These are phyloP conservation scores for Bryoerythrophyllum caledonicum DNA, from an alignment of 225 moss, liverwort and hornwort genomes.

Conservation along the genomic window DNA sequence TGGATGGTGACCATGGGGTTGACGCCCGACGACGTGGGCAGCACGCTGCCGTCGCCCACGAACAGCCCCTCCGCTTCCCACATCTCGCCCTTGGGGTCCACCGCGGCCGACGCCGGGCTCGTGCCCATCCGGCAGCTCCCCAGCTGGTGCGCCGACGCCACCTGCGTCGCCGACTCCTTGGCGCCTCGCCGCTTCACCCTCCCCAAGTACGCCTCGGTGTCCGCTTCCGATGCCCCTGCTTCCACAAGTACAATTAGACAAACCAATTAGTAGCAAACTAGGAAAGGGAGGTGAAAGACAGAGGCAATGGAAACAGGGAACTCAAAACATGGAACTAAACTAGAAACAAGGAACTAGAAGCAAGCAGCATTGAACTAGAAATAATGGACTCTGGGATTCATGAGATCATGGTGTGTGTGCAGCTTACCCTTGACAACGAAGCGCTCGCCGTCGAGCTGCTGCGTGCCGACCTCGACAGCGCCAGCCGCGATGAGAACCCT, in stretches of 20 bases:
- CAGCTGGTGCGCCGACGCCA: conserved; percentile 81
- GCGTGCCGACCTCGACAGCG: conserved; percentile 72
- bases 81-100: conserved; percentile 62
- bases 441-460: conserved; percentile 66
- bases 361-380: too few relatives aligned
- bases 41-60: conserved; percentile 82
- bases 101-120: conserved; percentile 42
- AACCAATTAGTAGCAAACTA: too few relatives aligned
- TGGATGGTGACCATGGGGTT: conserved; percentile 98
- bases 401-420: too few relatives aligned
- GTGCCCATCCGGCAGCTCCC: conserved; percentile 88
- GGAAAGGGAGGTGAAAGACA: too few relatives aligned
- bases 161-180: conserved; percentile 30
- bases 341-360: too few relatives aligned
- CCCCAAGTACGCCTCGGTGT: conserved; percentile 45
- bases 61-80: conserved; percentile 86
- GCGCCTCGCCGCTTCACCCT: conserved; percentile 41
- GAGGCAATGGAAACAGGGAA: too few relatives aligned
- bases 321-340: too few relatives aligned
- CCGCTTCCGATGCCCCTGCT: conserved; percentile 27
- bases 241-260: not conserved
- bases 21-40: conserved; percentile 80
- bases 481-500: conserved; percentile 76
- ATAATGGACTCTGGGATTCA: too few relatives aligned
- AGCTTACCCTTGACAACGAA: conserved; percentile 23